These are phyloP conservation scores for Chaetomidium leptoderma DNA, from an alignment of 495 filamentous ascomycete genomes.

Conservation along the genomic window DNA sequence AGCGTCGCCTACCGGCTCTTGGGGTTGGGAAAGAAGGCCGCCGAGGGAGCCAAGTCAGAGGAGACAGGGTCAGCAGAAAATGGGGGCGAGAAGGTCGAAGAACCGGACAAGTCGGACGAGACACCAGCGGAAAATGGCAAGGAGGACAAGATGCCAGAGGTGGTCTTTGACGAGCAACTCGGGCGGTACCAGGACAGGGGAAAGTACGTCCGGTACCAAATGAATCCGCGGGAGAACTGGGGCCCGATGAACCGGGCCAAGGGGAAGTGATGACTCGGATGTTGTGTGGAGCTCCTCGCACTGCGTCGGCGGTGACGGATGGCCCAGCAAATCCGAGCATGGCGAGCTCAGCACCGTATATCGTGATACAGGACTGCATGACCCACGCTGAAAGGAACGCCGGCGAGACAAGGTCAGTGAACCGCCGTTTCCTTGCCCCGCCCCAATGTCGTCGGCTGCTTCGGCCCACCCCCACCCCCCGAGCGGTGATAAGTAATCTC, in stretches of 20 bases:
- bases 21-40: constrained; percentile 31
- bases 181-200: constrained; percentile 61
- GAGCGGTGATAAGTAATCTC: constrained; percentile 25
- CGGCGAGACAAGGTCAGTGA: not conserved
- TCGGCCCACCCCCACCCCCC: constrained; percentile 9
- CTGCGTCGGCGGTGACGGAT: not conserved
- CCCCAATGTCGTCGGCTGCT: not conserved
- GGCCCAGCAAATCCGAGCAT: not conserved
- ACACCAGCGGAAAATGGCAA: constrained; percentile 27
- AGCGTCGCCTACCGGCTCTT: constrained; percentile 65
- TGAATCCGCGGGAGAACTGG: constrained; percentile 88
- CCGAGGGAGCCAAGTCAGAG: constrained; percentile 7
- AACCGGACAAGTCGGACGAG: constrained; percentile 7
- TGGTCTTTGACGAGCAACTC: constrained; percentile 78
- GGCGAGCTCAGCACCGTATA: not conserved
- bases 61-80: not conserved
- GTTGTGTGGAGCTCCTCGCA: not conserved
- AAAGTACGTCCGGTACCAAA: constrained; percentile 75
- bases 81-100: not conserved
- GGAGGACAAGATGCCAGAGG: constrained; percentile 42
- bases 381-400: not conserved
- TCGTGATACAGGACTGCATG: not conserved
- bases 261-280: constrained; percentile 29
- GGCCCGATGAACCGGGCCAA: constrained; percentile 81
- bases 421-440: constrained; percentile 1